Evolutionary conservation across 441 rosid genomes (phyloP), one percentile per base, ranked within the genome.

Genomic region (Adansonia rubrostipa): DNA sequence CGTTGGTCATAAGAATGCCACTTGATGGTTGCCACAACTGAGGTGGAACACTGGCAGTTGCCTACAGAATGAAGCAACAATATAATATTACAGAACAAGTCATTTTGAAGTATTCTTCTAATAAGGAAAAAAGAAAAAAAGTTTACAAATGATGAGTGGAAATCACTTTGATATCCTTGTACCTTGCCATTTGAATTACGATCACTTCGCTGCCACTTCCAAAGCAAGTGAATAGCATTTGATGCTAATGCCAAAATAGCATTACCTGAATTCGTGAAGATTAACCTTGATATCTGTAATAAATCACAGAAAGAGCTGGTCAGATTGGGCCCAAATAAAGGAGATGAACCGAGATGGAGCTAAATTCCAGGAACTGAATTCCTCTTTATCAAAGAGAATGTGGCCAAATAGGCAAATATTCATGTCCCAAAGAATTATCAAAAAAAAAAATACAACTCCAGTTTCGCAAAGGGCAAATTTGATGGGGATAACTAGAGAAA

Each of bases 131-230:
- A 36, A 36, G 42, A 36, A 36, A 36, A 36, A 36, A 76, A 28
- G 53, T 36, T 24, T 9, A 2, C 28, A 10, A 3, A 71, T 33
- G 57, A 17, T 53, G 48, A 24, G 40, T 9, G n/a, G 80, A 79
- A 87, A 72, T 60, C 24, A 8, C 24, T 75, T 51, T 71, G 71
- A 62, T 51, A 47, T 65, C 65, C 57, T 28, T 57, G 64, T 90
- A 95, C 99, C 97, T 97, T 95, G 82, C 96, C 99, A 75, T 81
- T 85, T n/a, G 93, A 73, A 86, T 93, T 93, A 20, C 97, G 97
- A 10, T 97, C 99, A 66, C 80, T 92, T 79, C 97, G 92, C 80
- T 93, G 99, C 99, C 99, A 96, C 83, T 94, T 96, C 99, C 99
- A 97, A 22, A 97, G 89, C 67, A 94, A 88, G 84, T 97, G 99